phyloP scores from a whole-genome alignment of 306 rosid genomes.

The Amphicarpaea edgeworthii region DNA sequence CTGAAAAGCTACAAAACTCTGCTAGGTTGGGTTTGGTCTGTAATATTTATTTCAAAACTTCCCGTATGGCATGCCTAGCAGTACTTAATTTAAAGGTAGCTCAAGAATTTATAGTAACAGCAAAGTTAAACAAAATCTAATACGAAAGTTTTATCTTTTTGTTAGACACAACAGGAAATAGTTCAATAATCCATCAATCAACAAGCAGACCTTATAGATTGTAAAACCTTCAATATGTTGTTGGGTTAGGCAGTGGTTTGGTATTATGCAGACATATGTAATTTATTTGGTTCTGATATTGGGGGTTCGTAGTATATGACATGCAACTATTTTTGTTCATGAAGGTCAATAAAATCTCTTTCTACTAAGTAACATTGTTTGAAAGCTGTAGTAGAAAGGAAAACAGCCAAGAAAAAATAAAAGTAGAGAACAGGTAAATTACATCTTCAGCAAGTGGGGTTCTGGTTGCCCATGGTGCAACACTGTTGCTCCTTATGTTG shows the following conservation, averaged over 20 bases:
- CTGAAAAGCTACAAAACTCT: too few species aligned
- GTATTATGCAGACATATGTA: too few species aligned
- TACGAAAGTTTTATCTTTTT: too few species aligned
- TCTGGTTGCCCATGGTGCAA: slow-evolving; percentile 81
- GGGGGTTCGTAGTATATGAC: neutral
- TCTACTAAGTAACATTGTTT: neutral
- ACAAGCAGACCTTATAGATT: neutral
- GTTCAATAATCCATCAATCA: too few species aligned
- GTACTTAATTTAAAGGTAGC: too few species aligned
- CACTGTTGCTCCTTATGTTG: slow-evolving; percentile 81
- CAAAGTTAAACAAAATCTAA: too few species aligned
- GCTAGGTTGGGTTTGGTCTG: too few species aligned
- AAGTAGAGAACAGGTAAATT: slow-evolving; percentile 35
- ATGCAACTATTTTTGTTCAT: neutral
- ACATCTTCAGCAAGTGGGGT: slow-evolving; percentile 75
- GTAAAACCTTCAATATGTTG: neutral
- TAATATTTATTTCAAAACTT: too few species aligned
- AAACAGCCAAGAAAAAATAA: neutral
- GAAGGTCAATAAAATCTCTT: neutral
- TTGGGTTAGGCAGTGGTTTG: neutral
- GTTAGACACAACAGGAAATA: too few species aligned
- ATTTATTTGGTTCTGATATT: neutral
- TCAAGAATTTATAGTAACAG: too few species aligned
- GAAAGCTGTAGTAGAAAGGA: neutral
- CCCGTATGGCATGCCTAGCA: too few species aligned